Evolutionary conservation across 2,329 filamentous ascomycete genomes (phyloP), one percentile per base, ranked within the genome.

Genomic region (Ceratocystis papillata): DNA sequence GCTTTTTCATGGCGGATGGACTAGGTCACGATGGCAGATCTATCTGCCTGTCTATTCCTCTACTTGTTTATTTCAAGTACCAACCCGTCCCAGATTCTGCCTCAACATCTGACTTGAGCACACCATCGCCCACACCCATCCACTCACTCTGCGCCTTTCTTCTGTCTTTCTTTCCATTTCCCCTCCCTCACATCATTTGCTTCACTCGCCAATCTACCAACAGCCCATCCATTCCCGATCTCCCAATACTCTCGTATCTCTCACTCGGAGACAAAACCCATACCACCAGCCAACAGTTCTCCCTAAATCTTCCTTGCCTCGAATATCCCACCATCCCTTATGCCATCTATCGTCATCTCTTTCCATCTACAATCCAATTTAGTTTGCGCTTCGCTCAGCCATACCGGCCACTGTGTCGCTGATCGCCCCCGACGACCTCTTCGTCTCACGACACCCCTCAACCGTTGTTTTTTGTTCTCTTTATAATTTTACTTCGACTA

Each of bases 401-500:
- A 57, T 30, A 57, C 25, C 6, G 25, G 28, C 15, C 15, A 6
- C 12, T 57, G 28, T 57, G 53, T 57, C 28, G 25, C 30, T 22
- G 12, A 37, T 37, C 53, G 7, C 30, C 53, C 17, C 53, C 53
- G 15, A 22, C 53, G 15, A 22, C 53, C 28, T 6, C 30, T 33
- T 57, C 6, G 53, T 57, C 25, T 57, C 53, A 33, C 28, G 53
- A 57, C 53, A 33, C 17, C 17, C 53, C 60, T 64, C 22, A 37
- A 28, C 28, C 37, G 37, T 41, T 41, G 37, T 41, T 41, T 41
- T 37, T 37, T 10, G 10, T 41, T 45, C 48, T 64, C 41, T 64
- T 41, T 55, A 45, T 57, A 62, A 44, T 48, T 61, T 50, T 64
- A 28, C 17, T 45, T 30, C 28, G 33, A 44, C 20, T 22, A 50